A percentile compares a stretch with the other conserved stretches of the same genome.
Evolutionary conservation across 441 rosid genomes (phyloP).

Genomic region (Bocquillonia castaneifolia): DNA sequence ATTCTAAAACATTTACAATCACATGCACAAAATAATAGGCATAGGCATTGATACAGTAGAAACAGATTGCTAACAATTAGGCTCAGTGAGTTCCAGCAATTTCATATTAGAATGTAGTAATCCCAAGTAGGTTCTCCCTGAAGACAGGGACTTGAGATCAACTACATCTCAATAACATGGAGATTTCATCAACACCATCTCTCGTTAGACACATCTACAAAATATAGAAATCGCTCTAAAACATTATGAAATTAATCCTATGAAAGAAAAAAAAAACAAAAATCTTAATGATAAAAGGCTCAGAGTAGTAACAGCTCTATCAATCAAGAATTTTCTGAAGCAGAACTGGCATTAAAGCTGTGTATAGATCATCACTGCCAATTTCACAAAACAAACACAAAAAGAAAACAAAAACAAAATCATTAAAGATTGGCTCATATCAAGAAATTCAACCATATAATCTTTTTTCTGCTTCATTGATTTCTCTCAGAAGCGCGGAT

Average conservation of each 20-base stretch:
- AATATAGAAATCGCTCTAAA: neutral
- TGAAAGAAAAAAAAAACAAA: neutral
- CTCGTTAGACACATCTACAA: neutral
- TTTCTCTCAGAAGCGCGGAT: conserved; percentile 93
- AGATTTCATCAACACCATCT: conserved; percentile 12
- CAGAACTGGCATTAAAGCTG: conserved; percentile 94
- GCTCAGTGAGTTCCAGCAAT: conserved; percentile 18
- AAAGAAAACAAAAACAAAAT: too few relatives aligned
- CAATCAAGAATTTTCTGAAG: conserved; percentile 91
- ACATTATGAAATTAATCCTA: too few relatives aligned
- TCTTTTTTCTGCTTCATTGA: conserved; percentile 52
- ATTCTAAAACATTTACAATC: too few relatives aligned
- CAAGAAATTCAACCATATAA: conserved; percentile 86
- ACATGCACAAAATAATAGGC: too few relatives aligned
- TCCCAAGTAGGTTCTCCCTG: conserved; percentile 29
- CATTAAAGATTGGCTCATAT: conserved; percentile 57
- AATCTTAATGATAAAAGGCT: conserved; percentile 22
- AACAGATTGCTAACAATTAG: neutral
- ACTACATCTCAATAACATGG: conserved; percentile 23
- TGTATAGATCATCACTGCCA: conserved; percentile 54
- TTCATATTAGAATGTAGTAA: conserved; percentile 12
- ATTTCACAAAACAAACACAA: neutral
- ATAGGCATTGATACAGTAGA: too few relatives aligned
- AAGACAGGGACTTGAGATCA: conserved; percentile 23
- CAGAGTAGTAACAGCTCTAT: conserved; percentile 62